Base-by-base conservation (phyloP, 257 asterid species). In the Salvia splendens region DNA sequence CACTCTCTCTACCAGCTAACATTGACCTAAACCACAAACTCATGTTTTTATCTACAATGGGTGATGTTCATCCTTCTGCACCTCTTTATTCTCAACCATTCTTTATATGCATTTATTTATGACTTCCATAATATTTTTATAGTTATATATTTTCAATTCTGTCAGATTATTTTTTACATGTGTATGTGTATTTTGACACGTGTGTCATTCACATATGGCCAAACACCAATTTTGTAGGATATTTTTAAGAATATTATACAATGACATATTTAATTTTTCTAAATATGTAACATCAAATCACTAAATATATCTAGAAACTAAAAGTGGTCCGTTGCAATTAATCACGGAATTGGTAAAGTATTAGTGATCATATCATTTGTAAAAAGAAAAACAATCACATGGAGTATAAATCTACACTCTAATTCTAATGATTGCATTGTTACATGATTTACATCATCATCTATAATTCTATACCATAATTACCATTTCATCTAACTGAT, bases 61-160 rank as follows among this genome's bases (percentile, higher is more conserved):
- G 83, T 84, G 87, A 75, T 71, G 67, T 10, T 66, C 56, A 60
- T 73, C 11, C 60, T 70, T 65, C 68, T 59, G 1, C 73, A 16
- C 32, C 64, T 56, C 68, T 36, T 49, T 50, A 43, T 46, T 65
- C 72, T 30, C 69, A 52, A 36, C 48, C 68, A 62, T 74, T 61
- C 63, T 50, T 59, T 65, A n/a, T 17, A 38, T 38, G 5, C 46
- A 59, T 36, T 58, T 47, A 61, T 10, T 24, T 24, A 24, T 24
- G 30, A 24, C 30, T 24, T 24, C 30, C 30, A 24, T 24, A 24
- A 24, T 24, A 24, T 24, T 24, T 24, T 24, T 24, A 24, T 2
- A 24, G n/a, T n/a, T n/a, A 24, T 1, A 24, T 24, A 24, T 24
- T 24, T 24, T 24, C 30, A 24, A 24, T 24, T 24, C 1, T 24